Evolutionary conservation across 2,329 filamentous ascomycete genomes (phyloP), one percentile per base, ranked within the genome.

Genomic region (Pseudocercospora macadamiae): DNA sequence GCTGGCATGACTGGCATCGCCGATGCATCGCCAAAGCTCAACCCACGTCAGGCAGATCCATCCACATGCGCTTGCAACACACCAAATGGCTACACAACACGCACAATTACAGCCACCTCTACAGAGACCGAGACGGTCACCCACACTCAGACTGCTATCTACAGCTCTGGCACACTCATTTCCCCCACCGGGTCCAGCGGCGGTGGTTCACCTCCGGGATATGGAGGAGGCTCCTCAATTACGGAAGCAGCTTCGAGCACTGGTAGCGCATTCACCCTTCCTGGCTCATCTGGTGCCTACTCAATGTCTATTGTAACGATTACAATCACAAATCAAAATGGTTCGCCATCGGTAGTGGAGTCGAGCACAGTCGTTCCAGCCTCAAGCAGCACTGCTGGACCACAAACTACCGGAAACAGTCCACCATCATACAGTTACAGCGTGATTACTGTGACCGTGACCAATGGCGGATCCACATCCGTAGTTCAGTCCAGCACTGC

Each of bases 1-100:
- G 76, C 79, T 64, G 74, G 75, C 68, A 69, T 83, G 44, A 64
- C 76, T 63, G 75, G 77, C 60, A 71, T 77, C 62, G 81, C 79
- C 65, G 73, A 77, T 52, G 82, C 51, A 18, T 18, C 26, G 42
- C 59, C 82, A 84, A 72, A 81, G 82, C 63, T 79, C 76, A 66
- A 75, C 83, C 70, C 55, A 37, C 59, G 62, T 55, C 55, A 61
- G 51, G 76, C 69, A 58, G 74, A 68, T 44, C 82, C 82, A 23
- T 57, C 51, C 14, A 62, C 64, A 6, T 63, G 61, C 34, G 57
- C 61, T n/a, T 60, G 61, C 36, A 54, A 58, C 45, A 39, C 52
- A 14, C 58, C 61, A 8, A 18, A 51, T 6, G 56, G 57, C 47
- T 64, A 61, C 44, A 57, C 54, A 28, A 70, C 63, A 12, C 49